Evolutionary conservation across 768 basidiomycete genomes (phyloP).

Genomic region (Hydnum rufescens): DNA sequence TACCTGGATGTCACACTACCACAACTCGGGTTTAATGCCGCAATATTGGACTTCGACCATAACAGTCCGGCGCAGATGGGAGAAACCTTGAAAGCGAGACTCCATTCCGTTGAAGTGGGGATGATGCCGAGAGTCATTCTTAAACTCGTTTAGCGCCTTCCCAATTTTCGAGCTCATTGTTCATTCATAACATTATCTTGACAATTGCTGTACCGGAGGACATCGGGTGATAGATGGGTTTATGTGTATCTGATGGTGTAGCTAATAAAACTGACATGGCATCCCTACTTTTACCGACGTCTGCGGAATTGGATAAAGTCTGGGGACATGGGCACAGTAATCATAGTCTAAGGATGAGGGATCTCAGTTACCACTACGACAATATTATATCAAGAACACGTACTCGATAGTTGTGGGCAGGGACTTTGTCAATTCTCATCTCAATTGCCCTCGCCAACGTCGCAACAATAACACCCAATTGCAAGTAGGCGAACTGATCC

Average conservation of each 20-base stretch:
- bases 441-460: conserved; percentile 62
- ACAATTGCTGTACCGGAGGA: too few species aligned
- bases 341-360: not conserved
- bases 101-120: too few species aligned
- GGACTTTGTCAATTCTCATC: conserved; percentile 48
- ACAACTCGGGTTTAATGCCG: not conserved
- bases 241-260: too few species aligned
- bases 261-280: too few species aligned
- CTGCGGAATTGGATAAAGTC: not conserved
- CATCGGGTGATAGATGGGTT: too few species aligned
- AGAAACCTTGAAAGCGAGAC: too few species aligned
- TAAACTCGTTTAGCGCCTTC: too few species aligned
- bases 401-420: conserved; percentile 80
- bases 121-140: too few species aligned
- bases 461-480: conserved; percentile 66
- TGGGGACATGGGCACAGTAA: not conserved
- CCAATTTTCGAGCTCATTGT: too few species aligned
- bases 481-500: conserved; percentile 80
- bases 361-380: not conserved
- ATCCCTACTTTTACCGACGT: not conserved
- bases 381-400: conserved; percentile 17
- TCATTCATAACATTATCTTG: too few species aligned
- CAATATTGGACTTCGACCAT: too few species aligned
- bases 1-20: not conserved
- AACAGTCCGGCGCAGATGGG: too few species aligned